phyloP scores from a whole-genome alignment of 1,284 basidiomycete genomes.

The Ustilago cynodontis region DNA sequence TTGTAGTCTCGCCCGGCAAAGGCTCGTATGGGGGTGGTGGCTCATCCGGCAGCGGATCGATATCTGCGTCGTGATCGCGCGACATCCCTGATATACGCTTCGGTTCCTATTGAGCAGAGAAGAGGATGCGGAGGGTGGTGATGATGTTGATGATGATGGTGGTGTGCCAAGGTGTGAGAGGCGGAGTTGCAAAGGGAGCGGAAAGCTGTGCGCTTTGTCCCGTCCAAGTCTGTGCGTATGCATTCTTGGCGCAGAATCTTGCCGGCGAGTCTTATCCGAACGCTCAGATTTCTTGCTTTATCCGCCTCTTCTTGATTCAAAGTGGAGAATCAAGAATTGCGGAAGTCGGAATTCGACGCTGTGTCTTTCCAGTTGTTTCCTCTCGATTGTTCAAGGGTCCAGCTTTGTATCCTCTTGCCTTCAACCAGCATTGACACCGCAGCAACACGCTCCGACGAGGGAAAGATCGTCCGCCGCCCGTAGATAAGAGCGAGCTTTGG shows the following conservation, averaged over 20 bases:
- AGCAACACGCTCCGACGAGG: not conserved
- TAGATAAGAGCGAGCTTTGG: not conserved
- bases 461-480: not conserved
- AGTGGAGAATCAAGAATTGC: slow-evolving; percentile 18
- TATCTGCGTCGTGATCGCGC: slow-evolving; percentile 26
- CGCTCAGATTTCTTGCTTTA: not conserved
- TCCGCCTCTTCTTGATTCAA: not conserved
- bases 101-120: not conserved
- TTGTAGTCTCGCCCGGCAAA: not conserved
- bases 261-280: slow-evolving; percentile 11
- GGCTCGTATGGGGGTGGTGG: slow-evolving; percentile 51
- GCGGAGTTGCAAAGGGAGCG: not conserved
- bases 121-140: not conserved
- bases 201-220: not conserved
- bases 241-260: not conserved
- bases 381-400: slow-evolving; percentile 3
- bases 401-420: not conserved
- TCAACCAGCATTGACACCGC: not conserved
- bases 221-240: not conserved
- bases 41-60: slow-evolving; percentile 36
- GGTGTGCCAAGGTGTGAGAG: not conserved
- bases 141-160: not conserved
- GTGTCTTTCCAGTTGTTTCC: slow-evolving; percentile 4
- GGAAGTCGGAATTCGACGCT: slow-evolving; percentile 20
- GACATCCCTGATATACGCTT: slow-evolving; percentile 12